Evolutionary conservation across 169 alveolate species (phyloP), one percentile per base, ranked within the genome.

Genomic region (Plasmodium vivax): DNA sequence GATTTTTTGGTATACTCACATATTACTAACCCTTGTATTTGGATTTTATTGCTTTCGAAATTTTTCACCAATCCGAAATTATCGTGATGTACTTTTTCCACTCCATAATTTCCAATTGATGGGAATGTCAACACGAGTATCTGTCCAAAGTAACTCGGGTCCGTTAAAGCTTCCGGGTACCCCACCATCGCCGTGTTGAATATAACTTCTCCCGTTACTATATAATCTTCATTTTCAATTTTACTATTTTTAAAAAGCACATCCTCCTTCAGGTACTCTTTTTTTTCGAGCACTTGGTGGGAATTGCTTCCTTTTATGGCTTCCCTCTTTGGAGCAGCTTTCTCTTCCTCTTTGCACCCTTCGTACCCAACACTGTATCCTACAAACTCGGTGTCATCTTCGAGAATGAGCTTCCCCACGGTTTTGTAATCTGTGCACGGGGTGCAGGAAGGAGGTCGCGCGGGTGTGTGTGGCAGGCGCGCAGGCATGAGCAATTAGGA

Each of bases 101-200:
- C 98, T 5, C 99, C 99, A 73, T 97, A 96, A 94, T 98, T 98
- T 32, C 99, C 99, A 30, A 98, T 92, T 19, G 97, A 85, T 0
- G 99, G 99, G 83, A 93, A 97, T 34, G 99, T 98, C 68, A 97
- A 51, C 27, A 96, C 97, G 82, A 97, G 94, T 56, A 98, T 97
- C 91, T 98, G 99, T 27, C 98, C 99, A 34, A 95, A 94, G 83
- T 96, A 98, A 72, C 98, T 96, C 0, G 99, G 98, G 74, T 98
- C 99, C 0, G 99, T 96, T 82, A 98, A 96, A 12, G 98, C 96
- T 88, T 98, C 99, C 6, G 98, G 98, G 79, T 97, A 98, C n/a
- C 97, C 99, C 54, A 97, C 97, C 98, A 97, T 96, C 27, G 97
- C 97, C 9, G 99, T 98, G 87, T 97, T 94, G 96, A 98, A 98